phyloP scores from a whole-genome alignment of 768 basidiomycete species.

The Boletellus ananiceps region DNA sequence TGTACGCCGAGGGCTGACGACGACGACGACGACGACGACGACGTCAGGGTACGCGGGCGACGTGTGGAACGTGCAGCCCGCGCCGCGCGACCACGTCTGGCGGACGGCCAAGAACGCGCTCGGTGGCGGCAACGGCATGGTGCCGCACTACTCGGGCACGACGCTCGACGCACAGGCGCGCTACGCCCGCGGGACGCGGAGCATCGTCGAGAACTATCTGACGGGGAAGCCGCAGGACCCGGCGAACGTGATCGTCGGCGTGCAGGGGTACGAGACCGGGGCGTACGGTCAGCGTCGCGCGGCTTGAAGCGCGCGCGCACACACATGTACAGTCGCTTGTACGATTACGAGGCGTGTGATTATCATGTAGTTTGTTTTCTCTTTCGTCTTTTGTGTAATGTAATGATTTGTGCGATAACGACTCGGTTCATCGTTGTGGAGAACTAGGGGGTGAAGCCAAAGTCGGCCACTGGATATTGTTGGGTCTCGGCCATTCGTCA shows the following conservation, averaged over 20 bases:
- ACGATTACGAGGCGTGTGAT: too few species aligned
- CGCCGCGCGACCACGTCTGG: conserved; percentile 83
- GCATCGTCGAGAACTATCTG: conserved; percentile 70
- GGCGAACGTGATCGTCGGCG: conserved; percentile 74
- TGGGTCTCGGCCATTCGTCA: too few species aligned
- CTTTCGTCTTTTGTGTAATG: too few species aligned
- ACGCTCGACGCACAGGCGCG: conserved; percentile 84
- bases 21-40: too few species aligned
- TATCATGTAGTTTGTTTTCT: too few species aligned
- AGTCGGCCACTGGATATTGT: too few species aligned
- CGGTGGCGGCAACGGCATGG: conserved; percentile 84
- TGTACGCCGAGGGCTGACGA: background rate
- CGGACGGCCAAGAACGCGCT: conserved; percentile 74
- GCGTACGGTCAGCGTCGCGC: conserved; percentile 35
- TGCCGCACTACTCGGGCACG: conserved; percentile 81
- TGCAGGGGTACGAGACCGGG: conserved; percentile 38
- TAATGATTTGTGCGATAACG: too few species aligned
- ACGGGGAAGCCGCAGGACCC: conserved; percentile 62
- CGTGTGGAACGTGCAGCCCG: conserved; percentile 85
- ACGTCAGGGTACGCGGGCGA: conserved; percentile 39
- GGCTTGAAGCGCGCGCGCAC: too few species aligned
- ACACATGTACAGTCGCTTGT: too few species aligned
- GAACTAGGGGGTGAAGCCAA: too few species aligned
- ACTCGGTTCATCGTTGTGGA: too few species aligned
- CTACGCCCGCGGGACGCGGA: conserved; percentile 68